Evolutionary conservation across 371 early-diverging fungal species (phyloP).

Genomic region (Mortierella sp.): DNA sequence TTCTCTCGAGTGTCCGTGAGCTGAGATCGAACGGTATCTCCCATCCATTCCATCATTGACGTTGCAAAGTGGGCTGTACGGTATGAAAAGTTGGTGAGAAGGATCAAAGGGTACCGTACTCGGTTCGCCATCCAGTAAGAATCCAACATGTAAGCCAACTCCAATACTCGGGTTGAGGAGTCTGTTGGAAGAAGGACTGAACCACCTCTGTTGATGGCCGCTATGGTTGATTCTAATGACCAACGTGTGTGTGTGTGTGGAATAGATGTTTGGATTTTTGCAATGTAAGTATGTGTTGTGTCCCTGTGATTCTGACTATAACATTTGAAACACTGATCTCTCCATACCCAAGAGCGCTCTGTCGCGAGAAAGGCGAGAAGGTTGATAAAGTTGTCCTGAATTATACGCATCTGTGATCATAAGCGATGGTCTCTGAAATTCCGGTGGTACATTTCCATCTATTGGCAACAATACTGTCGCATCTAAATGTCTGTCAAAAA

Average conservation of each 20-base stretch:
- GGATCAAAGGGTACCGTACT: slow-evolving; percentile 77
- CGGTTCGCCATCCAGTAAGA: slow-evolving; percentile 84
- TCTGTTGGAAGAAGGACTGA: slow-evolving; percentile 94
- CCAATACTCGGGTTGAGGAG: slow-evolving; percentile 91
- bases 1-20: slow-evolving; percentile 83
- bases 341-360: slow-evolving; percentile 74
- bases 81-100: slow-evolving; percentile 82
- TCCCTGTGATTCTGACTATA: too few species aligned
- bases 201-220: slow-evolving; percentile 73
- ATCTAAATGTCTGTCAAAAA: slow-evolving; percentile 79
- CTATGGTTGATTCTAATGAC: slow-evolving; percentile 69
- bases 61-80: slow-evolving; percentile 86
- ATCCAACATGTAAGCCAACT: slow-evolving; percentile 92
- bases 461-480: slow-evolving; percentile 78
- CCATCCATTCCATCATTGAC: slow-evolving; percentile 97
- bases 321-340: not conserved
- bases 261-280: too few species aligned
- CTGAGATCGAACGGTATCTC: slow-evolving; percentile 78
- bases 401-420: slow-evolving; percentile 94
- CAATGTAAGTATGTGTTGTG: too few species aligned
- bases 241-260: too few species aligned
- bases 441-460: slow-evolving; percentile 79
- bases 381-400: slow-evolving; percentile 72
- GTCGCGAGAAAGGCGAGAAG: slow-evolving; percentile 82
- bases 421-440: slow-evolving; percentile 84